Percentiles rank a stretch among this genome's conserved stretches.
These are phyloP conservation scores for Phytopythium sindhum DNA, from an alignment of 352 stramenopile species.

Conservation along the genomic window DNA sequence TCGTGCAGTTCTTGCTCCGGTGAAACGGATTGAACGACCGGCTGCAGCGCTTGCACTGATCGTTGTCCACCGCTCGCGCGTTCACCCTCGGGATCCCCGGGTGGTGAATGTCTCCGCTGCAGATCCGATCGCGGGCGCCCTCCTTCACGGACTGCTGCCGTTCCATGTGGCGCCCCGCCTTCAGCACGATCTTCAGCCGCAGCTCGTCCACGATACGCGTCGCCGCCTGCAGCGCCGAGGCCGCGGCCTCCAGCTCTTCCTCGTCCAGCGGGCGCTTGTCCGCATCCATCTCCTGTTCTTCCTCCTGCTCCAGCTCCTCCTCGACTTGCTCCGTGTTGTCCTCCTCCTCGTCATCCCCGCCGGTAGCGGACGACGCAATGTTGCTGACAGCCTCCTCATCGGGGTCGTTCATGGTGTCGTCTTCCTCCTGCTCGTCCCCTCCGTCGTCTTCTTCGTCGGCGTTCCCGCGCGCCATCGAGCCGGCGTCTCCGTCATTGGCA, in stretches of 20 bases:
- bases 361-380: constrained; percentile 8
- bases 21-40: constrained; percentile 75
- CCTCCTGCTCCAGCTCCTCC: constrained; percentile 29
- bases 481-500: neutral
- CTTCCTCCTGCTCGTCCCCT: constrained; percentile 2
- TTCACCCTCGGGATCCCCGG: constrained; percentile 38
- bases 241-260: constrained; percentile 40
- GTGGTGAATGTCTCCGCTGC: constrained; percentile 9
- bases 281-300: constrained; percentile 3
- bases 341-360: constrained; percentile 42
- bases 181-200: constrained; percentile 49
- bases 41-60: constrained; percentile 45
- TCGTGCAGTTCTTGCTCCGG: constrained; percentile 51
- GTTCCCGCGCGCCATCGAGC: constrained; percentile 8
- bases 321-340: constrained; percentile 33
- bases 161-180: constrained; percentile 41
- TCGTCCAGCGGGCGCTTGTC: constrained; percentile 31
- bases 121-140: neutral
- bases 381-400: neutral
- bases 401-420: neutral
- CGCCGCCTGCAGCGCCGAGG: constrained; percentile 46
- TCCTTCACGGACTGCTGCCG: constrained; percentile 15
- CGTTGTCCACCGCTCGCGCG: constrained; percentile 27
- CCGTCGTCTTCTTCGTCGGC: constrained; percentile 22
- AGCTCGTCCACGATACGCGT: constrained; percentile 58